Conservation (phyloP, 345 rosid genomes). For the Nasturtium officinale region DNA sequence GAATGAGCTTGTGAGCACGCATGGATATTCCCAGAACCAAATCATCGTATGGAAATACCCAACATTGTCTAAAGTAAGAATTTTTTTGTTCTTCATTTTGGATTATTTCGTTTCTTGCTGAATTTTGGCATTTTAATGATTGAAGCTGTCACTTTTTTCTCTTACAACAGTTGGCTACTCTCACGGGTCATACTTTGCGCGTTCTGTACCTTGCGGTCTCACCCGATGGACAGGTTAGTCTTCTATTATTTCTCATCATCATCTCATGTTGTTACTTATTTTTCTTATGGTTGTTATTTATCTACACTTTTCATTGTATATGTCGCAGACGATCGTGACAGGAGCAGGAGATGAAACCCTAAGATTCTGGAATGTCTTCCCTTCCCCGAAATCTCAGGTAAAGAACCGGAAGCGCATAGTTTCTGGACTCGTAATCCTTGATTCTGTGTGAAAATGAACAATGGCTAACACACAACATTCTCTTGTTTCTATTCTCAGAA, state of each 20-base stretch:
- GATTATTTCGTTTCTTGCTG: constrained; percentile 2
- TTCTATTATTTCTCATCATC: not conserved
- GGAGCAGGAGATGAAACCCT: constrained; percentile 99
- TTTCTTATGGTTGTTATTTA: not conserved
- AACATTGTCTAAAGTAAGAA: constrained; percentile 87
- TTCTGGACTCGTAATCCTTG: not conserved
- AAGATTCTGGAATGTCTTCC: constrained; percentile 97
- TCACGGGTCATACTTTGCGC: constrained; percentile 88
- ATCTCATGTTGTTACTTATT: not conserved
- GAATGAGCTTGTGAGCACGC: constrained; percentile 98
- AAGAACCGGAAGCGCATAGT: not conserved
- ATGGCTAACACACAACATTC: not conserved
- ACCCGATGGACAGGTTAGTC: constrained; percentile 95
- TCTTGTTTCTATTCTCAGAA: constrained; percentile 51
- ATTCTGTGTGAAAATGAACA: not conserved
- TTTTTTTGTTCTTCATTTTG: not conserved
- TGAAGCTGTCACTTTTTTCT: constrained; percentile 1
- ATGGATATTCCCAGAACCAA: constrained; percentile 99
- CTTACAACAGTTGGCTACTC: constrained; percentile 91
- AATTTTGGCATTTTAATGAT: not conserved
- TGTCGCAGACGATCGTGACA: constrained; percentile 84
- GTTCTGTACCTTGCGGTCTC: constrained; percentile 99
- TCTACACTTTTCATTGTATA: constrained; percentile 7
- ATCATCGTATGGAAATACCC: constrained; percentile 98
- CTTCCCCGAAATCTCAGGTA: constrained; percentile 96